A percentile compares a stretch with the other conserved stretches of the same genome.
phyloP scores from a whole-genome alignment of 805 yeast species.

The Starmera caribaea region DNA sequence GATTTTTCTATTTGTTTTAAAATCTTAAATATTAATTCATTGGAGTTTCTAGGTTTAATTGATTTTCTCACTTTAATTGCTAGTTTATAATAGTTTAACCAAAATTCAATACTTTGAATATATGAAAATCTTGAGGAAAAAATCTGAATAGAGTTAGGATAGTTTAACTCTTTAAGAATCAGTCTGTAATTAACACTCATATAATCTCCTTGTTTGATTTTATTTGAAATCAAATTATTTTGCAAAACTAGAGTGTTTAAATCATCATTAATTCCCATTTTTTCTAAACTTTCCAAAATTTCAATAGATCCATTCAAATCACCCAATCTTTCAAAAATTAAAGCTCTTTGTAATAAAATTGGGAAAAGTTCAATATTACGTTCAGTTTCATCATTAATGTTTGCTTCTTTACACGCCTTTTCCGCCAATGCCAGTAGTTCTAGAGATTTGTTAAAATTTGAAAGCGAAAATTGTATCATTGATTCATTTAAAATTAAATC shows the following conservation, averaged over 20 bases:
- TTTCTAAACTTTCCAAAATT: slow-evolving; percentile 25
- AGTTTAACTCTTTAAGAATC: slow-evolving; percentile 23
- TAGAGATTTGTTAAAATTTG: slow-evolving; percentile 30
- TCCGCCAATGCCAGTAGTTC: slow-evolving; percentile 36
- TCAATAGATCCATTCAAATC: slow-evolving; percentile 25
- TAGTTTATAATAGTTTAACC: slow-evolving; percentile 14
- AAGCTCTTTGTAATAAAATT: slow-evolving; percentile 51
- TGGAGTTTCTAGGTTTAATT: slow-evolving; percentile 2
- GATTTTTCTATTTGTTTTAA: slow-evolving; percentile 6
- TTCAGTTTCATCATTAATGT: slow-evolving; percentile 33
- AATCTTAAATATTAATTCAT: background rate
- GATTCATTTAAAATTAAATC: slow-evolving; percentile 62
- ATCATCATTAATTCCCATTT: slow-evolving; percentile 15
- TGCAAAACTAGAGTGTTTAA: slow-evolving; percentile 20
- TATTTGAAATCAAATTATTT: slow-evolving; percentile 21
- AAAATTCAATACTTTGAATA: slow-evolving; percentile 10
- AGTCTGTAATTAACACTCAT: slow-evolving; percentile 8
- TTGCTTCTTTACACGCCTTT: slow-evolving; percentile 28
- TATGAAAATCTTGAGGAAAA: slow-evolving; percentile 14
- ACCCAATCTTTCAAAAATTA: slow-evolving; percentile 36
- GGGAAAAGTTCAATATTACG: slow-evolving; percentile 42
- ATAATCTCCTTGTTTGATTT: background rate
- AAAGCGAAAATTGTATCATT: slow-evolving; percentile 37
- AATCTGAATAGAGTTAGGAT: slow-evolving; percentile 13
- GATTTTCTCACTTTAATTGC: slow-evolving; percentile 11